Evolutionary conservation across 352 stramenopile species (phyloP).

Genomic region (Blastocystis sp.): DNA sequence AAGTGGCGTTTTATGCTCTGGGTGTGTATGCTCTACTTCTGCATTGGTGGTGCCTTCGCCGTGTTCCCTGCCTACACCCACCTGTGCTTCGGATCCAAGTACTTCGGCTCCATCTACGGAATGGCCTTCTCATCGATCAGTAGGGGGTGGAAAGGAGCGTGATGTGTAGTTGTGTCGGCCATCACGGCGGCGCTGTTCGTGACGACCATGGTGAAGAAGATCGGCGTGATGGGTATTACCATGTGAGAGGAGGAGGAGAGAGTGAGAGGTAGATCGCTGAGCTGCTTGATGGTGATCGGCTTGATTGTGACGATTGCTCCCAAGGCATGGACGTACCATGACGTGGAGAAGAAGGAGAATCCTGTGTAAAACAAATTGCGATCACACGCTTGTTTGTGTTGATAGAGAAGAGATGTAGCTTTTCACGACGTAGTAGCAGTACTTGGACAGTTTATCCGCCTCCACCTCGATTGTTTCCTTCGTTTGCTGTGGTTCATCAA

Average conservation of each 20-base stretch:
- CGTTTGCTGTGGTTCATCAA: neutral
- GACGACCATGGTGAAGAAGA: conserved; percentile 33
- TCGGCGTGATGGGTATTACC: conserved; percentile 47
- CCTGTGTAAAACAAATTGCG: neutral
- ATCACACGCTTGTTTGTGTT: neutral
- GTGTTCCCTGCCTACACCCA: conserved; percentile 46
- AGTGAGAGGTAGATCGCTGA: conserved; percentile 9
- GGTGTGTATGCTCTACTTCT: conserved; percentile 60
- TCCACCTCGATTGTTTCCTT: conserved; percentile 47
- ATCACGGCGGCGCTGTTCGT: conserved; percentile 41
- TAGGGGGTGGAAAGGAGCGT: neutral
- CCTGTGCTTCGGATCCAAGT: conserved; percentile 31
- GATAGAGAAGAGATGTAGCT: neutral
- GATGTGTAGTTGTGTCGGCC: conserved; percentile 31
- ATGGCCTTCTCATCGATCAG: conserved; percentile 43
- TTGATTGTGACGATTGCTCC: conserved; percentile 30
- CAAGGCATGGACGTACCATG: conserved; percentile 37
- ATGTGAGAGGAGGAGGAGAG: neutral
- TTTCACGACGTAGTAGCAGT: conserved; percentile 55
- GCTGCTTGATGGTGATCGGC: neutral
- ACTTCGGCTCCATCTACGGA: conserved; percentile 67
- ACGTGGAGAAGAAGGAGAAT: neutral
- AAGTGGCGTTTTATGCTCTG: conserved; percentile 61
- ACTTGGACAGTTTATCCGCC: conserved; percentile 38
- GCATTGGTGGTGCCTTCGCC: conserved; percentile 55